Conservation (phyloP, 805 yeast species). For the Tetrapisispora taiwanensis region DNA sequence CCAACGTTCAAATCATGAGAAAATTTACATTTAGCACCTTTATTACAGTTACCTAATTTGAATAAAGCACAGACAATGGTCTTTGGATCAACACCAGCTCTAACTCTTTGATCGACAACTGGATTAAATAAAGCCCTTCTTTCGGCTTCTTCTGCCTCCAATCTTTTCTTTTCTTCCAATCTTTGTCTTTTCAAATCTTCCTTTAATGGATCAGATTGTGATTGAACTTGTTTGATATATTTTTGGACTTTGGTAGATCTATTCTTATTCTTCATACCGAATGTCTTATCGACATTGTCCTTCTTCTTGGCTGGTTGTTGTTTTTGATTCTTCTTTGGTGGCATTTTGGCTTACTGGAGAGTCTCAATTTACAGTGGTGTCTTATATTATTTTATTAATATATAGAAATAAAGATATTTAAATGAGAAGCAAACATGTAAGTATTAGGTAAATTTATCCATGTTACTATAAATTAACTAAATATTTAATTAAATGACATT, state of each 20-base stretch:
- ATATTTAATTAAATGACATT: neutral
- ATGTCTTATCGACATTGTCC: slow-evolving; percentile 80
- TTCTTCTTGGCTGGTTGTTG: slow-evolving; percentile 46
- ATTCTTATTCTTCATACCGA: slow-evolving; percentile 92
- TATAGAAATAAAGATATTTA: too few relatives aligned
- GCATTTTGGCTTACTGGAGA: slow-evolving; percentile 37
- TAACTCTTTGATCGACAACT: slow-evolving; percentile 71
- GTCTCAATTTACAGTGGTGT: too few relatives aligned
- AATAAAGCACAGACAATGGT: slow-evolving; percentile 82
- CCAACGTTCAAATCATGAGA: slow-evolving; percentile 82
- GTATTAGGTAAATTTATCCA: too few relatives aligned
- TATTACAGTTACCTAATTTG: slow-evolving; percentile 77
- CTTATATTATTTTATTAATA: too few relatives aligned
- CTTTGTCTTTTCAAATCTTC: slow-evolving; percentile 64
- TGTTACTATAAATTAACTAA: too few relatives aligned
- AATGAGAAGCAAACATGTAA: too few relatives aligned
- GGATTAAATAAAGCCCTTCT: slow-evolving; percentile 68
- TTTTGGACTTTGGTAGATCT: slow-evolving; percentile 84
- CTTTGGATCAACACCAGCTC: slow-evolving; percentile 97
- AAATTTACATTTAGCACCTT: slow-evolving; percentile 79
- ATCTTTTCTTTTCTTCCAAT: slow-evolving; percentile 77
- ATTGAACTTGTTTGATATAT: slow-evolving; percentile 59
- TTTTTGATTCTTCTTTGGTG: slow-evolving; percentile 48
- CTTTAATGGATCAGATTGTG: slow-evolving; percentile 50
- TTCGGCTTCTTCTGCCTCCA: slow-evolving; percentile 81